Percentiles rank a stretch among this genome's conserved stretches.
Conservation (phyloP, 1,139 yeast species). For the Blastobotrys petasosporus region DNA sequence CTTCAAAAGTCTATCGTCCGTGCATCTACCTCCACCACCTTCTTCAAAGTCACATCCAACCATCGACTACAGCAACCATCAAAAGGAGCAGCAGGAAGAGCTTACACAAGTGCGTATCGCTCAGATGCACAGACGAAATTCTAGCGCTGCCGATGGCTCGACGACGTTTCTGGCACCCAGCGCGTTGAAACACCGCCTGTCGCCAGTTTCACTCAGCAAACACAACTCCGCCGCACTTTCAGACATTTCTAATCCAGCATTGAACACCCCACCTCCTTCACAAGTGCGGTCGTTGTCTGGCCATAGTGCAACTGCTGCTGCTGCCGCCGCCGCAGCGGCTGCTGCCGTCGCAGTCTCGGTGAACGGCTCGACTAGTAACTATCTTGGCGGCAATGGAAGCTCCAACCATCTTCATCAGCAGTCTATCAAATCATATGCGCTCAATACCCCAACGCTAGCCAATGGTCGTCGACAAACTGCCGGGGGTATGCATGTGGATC, state of each 20-base stretch:
- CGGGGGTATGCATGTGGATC: not conserved
- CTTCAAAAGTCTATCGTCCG: constrained; percentile 39
- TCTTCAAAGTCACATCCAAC: constrained; percentile 17
- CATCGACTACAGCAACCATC: not conserved
- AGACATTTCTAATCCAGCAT: constrained; percentile 15
- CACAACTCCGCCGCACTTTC: constrained; percentile 5
- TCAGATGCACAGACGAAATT: no score
- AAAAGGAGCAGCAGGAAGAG: constrained; percentile 2
- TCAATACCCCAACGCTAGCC: constrained; percentile 1
- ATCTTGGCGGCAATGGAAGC: no score
- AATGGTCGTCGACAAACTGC: not conserved
- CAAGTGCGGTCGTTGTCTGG: constrained; percentile 10
- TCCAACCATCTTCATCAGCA: no score
- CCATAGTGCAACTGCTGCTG: constrained; percentile 4
- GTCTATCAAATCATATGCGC: not conserved
- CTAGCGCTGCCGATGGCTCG: no score
- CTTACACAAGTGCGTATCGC: no score
- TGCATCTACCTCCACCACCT: constrained; percentile 43
- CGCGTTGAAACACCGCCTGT: constrained; percentile 13
- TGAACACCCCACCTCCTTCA: constrained; percentile 18
- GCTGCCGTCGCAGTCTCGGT: not conserved
- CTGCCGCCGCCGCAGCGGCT: not conserved
- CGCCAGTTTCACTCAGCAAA: constrained; percentile 22
- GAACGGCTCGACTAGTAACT: not conserved
- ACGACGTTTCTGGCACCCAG: constrained; percentile 7